Conservation (phyloP, 2,329 filamentous ascomycete species). For the Daldinia eschscholtzii region DNA sequence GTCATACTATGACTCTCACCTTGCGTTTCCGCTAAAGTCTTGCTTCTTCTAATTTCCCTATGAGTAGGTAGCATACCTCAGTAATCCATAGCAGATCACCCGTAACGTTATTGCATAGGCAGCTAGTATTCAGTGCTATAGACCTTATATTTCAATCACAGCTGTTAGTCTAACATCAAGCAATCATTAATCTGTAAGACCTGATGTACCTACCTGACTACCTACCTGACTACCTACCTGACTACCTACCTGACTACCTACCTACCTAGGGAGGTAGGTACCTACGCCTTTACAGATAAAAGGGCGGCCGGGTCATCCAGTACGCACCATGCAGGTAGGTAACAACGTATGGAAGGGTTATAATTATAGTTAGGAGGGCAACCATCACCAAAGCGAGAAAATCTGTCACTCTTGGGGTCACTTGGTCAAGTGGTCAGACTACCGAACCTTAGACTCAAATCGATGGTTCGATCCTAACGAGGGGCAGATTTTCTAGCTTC, state of each 20-base stretch:
- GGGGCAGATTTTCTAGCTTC: neutral
- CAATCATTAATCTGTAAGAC: no score
- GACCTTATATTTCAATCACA: no score
- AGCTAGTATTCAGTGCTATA: no score
- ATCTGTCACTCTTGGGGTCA: neutral
- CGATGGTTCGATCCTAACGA: constrained; percentile 8
- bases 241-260: neutral
- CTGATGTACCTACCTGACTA: no score
- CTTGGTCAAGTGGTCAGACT: constrained; percentile 2
- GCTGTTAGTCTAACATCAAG: no score
- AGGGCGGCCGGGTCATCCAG: no score
- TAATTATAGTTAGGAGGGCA: neutral
- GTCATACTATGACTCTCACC: neutral
- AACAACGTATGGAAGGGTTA: neutral
- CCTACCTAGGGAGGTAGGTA: no score
- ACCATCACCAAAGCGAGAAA: neutral
- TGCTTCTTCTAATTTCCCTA: neutral
- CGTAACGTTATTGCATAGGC: neutral
- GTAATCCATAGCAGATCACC: neutral
- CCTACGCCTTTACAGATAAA: no score
- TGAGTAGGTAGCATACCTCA: neutral
- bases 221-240: neutral
- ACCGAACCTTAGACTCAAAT: neutral
- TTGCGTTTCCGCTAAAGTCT: neutral
- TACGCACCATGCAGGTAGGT: neutral